Evolutionary conservation across 441 rosid species (phyloP), one percentile per base, ranked within the genome.

Genomic region (Manihot esculenta): DNA sequence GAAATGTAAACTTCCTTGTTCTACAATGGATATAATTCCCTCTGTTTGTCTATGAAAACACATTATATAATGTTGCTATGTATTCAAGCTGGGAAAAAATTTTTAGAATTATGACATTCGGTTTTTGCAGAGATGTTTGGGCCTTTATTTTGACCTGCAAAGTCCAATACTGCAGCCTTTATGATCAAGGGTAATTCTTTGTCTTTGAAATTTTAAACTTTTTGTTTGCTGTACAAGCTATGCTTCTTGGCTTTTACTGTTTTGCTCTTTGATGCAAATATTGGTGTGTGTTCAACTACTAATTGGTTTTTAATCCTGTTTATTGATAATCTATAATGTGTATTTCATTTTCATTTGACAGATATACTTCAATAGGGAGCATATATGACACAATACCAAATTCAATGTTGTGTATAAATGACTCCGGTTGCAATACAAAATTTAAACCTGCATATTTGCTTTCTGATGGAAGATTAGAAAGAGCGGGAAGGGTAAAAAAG

Each of bases 331-430:
- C 20, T 42, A 54, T 69, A 49, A 35, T 54, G 53, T 33, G 69
- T 48, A 73, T 70, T 48, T 71, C 61, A 68, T 72, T 74, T 57
- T 65, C 26, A 9, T 75, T 65, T 75, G 66, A 20, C 87, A 95
- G 99, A 62, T 96, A 93, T 76, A 96, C 99, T 69, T 96, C 99
- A 60, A 93, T 96, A 76, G 99, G 99, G 74, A 96, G 99, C 81
- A 80, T 90, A 76, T 80, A 96, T 55, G 99, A 96, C 75, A 96
- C 99, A 0, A 86, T 93, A 54, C 98, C 99, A 81, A 96, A 96
- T 76, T 77, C 97, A 35, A 79, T 93, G 73, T 77, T 96, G 70
- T 77, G 79, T 72, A 78, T 85, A 62, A 78, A 78, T 72, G 82
- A 86, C 78, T 74, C 82, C 24, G 75, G 75, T 55, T 70, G 83